phyloP scores from a whole-genome alignment of 1,139 yeast genomes.

The Scheffersomyces titani region DNA sequence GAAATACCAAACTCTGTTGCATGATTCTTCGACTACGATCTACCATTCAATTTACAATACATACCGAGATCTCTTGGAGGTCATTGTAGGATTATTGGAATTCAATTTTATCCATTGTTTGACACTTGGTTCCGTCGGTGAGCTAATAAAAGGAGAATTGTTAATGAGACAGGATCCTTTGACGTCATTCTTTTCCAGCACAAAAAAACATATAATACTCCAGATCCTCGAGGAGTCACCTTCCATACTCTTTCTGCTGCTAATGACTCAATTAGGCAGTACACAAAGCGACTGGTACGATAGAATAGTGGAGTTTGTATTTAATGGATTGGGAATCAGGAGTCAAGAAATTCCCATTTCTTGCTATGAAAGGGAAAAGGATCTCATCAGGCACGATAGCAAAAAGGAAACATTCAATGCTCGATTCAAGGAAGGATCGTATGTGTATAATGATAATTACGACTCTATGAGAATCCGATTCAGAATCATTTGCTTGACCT shows the following conservation, averaged over 20 bases:
- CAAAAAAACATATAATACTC: neutral
- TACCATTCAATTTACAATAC: constrained; percentile 26
- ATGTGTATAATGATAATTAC: constrained; percentile 20
- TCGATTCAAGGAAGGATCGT: constrained; percentile 1
- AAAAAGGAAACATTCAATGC: constrained; percentile 8
- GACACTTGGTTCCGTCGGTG: constrained; percentile 3
- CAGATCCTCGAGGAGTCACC: constrained; percentile 1
- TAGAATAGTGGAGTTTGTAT: constrained; percentile 28
- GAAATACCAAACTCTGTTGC: constrained; percentile 15
- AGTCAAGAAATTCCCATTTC: constrained; percentile 22
- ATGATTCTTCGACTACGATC: constrained; percentile 18
- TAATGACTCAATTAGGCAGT: constrained; percentile 20
- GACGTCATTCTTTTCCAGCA: constrained; percentile 1
- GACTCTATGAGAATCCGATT: constrained; percentile 31
- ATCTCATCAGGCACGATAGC: constrained; percentile 21
- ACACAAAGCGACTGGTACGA: constrained; percentile 31
- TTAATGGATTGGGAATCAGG: constrained; percentile 27
- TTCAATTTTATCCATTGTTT: constrained; percentile 17
- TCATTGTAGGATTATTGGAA: constrained; percentile 24
- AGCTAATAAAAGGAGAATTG: neutral
- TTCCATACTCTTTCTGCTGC: constrained; percentile 10
- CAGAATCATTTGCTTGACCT: constrained; percentile 21
- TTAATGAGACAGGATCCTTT: constrained; percentile 1
- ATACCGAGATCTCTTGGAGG: constrained; percentile 17
- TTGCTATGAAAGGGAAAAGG: constrained; percentile 30